These are phyloP conservation scores for Hirsutella thompsonii DNA, from an alignment of 2,329 filamentous ascomycete genomes.

Conservation along the genomic window DNA sequence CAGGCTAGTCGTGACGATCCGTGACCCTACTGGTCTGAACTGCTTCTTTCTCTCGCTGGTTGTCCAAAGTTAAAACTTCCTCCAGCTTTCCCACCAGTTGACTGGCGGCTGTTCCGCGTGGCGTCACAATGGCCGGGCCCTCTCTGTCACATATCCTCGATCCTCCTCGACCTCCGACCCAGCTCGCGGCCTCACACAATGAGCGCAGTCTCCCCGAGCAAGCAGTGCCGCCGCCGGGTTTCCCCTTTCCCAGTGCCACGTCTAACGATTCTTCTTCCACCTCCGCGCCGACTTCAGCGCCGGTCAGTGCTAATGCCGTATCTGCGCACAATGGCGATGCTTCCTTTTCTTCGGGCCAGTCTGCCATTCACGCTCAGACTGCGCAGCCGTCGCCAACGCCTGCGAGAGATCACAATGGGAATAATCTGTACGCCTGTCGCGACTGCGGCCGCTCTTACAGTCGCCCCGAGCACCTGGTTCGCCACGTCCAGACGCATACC, in stretches of 20 bases:
- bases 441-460: slow-evolving; percentile 39
- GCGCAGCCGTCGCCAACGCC: background rate
- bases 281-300: background rate
- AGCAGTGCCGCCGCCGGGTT: background rate
- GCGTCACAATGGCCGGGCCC: slow-evolving; percentile 15
- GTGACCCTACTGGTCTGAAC: no score
- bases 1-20: no score
- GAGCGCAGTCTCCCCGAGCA: background rate
- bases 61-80: no score
- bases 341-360: background rate
- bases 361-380: background rate
- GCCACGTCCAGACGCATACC: slow-evolving; percentile 37
- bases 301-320: no score
- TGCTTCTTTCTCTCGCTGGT: no score
- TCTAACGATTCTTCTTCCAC: background rate
- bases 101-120: no score
- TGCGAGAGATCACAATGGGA: slow-evolving; percentile 12
- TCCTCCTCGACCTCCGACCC: slow-evolving; percentile 12
- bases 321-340: no score
- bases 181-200: slow-evolving; percentile 1
- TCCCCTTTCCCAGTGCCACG: background rate
- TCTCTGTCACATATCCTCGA: slow-evolving; percentile 19
- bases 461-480: slow-evolving; percentile 39
- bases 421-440: slow-evolving; percentile 34
- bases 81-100: no score